Evolutionary conservation across 768 basidiomycete genomes (phyloP).

Genomic region (Hortiboletus campestris): DNA sequence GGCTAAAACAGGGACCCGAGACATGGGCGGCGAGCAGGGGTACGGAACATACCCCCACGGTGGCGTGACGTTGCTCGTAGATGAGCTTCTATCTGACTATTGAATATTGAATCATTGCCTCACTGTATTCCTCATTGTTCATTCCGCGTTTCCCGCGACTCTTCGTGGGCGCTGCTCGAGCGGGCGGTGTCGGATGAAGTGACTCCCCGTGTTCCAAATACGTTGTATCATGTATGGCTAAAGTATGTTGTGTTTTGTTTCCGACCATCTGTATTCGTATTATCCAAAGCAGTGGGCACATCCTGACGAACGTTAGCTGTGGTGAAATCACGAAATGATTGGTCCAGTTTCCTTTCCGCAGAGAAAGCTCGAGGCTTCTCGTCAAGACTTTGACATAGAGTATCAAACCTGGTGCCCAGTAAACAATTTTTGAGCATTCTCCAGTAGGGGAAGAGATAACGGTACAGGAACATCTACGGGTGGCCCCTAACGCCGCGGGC

Average conservation of each 20-base stretch:
- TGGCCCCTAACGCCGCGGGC: neutral
- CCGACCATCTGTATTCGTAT: neutral
- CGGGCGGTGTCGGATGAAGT: neutral
- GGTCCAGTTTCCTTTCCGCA: neutral
- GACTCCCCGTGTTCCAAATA: neutral
- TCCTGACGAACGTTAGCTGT: neutral
- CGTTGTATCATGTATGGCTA: neutral
- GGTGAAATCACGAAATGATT: neutral
- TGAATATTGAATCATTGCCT: neutral
- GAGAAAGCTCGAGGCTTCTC: neutral
- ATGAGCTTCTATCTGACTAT: neutral
- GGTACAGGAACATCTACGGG: neutral
- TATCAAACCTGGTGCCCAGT: neutral
- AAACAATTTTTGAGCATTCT: neutral
- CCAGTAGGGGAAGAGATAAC: neutral
- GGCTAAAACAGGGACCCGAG: conserved; percentile 26
- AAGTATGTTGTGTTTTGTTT: neutral
- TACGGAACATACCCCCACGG: conserved; percentile 28
- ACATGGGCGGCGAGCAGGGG: conserved; percentile 31
- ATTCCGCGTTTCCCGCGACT: neutral
- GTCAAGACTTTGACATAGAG: neutral
- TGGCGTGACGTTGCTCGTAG: neutral
- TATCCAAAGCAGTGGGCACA: too few species aligned
- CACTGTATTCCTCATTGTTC: neutral
- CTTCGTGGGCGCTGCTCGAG: neutral